These are phyloP conservation scores for Neurospora pannonica DNA, from an alignment of 495 filamentous ascomycete species.

Conservation along the genomic window DNA sequence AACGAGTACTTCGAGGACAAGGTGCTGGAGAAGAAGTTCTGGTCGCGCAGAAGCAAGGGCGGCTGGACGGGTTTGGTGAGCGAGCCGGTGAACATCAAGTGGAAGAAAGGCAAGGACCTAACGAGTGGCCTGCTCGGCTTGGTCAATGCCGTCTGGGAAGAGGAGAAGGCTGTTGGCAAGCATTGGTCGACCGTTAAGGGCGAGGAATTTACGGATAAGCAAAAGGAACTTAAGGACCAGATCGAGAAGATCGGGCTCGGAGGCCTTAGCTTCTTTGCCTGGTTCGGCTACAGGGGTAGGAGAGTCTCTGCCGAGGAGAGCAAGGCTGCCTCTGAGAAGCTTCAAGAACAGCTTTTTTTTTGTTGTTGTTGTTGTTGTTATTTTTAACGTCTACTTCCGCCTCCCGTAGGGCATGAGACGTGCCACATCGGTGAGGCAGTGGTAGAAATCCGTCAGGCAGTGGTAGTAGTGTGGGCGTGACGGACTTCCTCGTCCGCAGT, in stretches of 20 bases:
- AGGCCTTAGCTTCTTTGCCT: conserved; percentile 71
- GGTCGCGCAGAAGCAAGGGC: conserved; percentile 57
- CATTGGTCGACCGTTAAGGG: conserved; percentile 18
- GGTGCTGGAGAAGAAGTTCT: conserved; percentile 81
- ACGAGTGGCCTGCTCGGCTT: conserved; percentile 70
- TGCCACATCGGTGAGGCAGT: no score
- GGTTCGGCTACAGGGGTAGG: conserved; percentile 67
- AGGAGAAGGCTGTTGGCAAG: conserved; percentile 43
- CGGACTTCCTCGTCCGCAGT: no score
- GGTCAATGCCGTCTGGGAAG: conserved; percentile 56
- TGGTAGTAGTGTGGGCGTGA: no score
- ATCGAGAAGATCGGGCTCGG: conserved; percentile 48
- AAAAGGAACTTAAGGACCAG: conserved; percentile 40
- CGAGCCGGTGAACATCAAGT: conserved; percentile 76
- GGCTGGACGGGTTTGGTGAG: conserved; percentile 68
- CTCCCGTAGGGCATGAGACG: no score
- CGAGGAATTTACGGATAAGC: conserved; percentile 41
- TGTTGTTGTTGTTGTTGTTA: no score
- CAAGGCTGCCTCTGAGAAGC: conserved; percentile 44
- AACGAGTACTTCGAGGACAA: conserved; percentile 70
- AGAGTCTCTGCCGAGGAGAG: conserved; percentile 62
- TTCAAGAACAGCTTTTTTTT: conserved; percentile 38
- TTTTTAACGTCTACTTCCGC: no score
- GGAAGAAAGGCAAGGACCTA: conserved; percentile 77
- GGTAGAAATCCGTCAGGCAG: no score